Percentiles rank a stretch among this genome's conserved stretches.
phyloP scores from a whole-genome alignment of 306 rosid species.

The Oxytropis ochrocephala region DNA sequence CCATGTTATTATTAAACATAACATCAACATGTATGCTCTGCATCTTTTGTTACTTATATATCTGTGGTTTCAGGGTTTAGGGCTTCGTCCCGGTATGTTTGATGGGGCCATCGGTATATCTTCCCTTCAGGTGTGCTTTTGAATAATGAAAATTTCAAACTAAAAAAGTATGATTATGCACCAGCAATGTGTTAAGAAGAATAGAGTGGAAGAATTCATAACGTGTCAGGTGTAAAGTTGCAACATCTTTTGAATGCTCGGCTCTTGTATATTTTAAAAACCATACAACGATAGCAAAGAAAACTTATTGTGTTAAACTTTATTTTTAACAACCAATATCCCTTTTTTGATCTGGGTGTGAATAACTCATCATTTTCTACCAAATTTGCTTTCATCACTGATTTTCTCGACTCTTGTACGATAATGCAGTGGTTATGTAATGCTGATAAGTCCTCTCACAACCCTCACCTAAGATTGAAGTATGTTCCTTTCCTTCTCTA shows the following conservation, averaged over 20 bases:
- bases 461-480: conserved; percentile 76
- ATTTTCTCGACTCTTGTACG: neutral
- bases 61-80: conserved; percentile 67
- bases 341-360: neutral
- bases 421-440: conserved; percentile 89
- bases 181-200: neutral
- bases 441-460: conserved; percentile 84
- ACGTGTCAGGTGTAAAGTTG: neutral
- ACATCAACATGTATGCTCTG: neutral
- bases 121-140: conserved; percentile 65
- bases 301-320: neutral
- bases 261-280: neutral
- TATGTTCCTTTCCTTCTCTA: conserved; percentile 31
- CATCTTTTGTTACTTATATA: neutral
- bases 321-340: neutral
- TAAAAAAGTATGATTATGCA: neutral
- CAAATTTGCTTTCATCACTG: neutral
- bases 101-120: conserved; percentile 93
- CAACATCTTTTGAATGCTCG: neutral
- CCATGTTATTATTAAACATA: neutral
- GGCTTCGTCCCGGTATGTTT: conserved; percentile 76
- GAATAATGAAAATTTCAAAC: neutral
- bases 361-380: neutral
- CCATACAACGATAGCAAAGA: neutral
- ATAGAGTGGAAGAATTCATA: neutral